phyloP scores from a whole-genome alignment of 768 basidiomycete species.

The Amanita rimosa region DNA sequence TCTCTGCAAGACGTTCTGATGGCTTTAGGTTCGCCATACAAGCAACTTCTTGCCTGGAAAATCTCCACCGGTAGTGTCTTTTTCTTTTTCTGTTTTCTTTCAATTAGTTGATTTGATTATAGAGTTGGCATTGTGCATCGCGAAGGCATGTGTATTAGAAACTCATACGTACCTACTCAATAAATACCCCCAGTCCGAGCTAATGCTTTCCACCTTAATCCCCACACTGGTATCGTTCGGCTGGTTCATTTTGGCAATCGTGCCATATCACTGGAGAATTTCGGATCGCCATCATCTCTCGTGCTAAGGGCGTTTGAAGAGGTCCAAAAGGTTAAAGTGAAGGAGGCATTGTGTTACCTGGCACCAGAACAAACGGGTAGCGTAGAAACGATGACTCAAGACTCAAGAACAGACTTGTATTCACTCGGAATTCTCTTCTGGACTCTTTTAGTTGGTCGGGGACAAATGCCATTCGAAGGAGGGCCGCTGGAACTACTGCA shows the following conservation, averaged over 20 bases:
- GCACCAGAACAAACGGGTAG: constrained; percentile 72
- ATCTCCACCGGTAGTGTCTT: constrained; percentile 41
- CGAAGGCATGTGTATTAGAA: constrained; percentile 34
- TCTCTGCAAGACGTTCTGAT: background rate
- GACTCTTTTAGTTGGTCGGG: constrained; percentile 64
- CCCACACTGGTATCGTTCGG: constrained; percentile 57
- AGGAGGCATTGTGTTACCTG: constrained; percentile 65
- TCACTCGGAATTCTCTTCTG: constrained; percentile 65
- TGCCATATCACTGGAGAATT: constrained; percentile 58
- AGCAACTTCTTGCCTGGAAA: constrained; percentile 60
- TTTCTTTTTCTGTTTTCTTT: background rate
- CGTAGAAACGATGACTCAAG: constrained; percentile 59
- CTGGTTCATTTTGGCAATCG: constrained; percentile 71
- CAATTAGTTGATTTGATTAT: constrained; percentile 6
- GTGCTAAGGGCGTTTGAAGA: constrained; percentile 54
- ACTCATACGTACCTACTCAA: constrained; percentile 3
- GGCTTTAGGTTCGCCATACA: constrained; percentile 52
- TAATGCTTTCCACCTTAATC: constrained; percentile 66
- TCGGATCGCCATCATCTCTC: constrained; percentile 60
- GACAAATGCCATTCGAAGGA: constrained; percentile 53
- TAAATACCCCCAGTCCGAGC: constrained; percentile 40
- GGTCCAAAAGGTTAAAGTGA: constrained; percentile 54
- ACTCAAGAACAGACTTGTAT: constrained; percentile 67
- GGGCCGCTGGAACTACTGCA: constrained; percentile 53
- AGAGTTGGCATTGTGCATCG: constrained; percentile 54